Evolutionary conservation across 225 moss, liverwort and hornwort species (phyloP).

Genomic region (Bryoerythrophyllum caledonicum): DNA sequence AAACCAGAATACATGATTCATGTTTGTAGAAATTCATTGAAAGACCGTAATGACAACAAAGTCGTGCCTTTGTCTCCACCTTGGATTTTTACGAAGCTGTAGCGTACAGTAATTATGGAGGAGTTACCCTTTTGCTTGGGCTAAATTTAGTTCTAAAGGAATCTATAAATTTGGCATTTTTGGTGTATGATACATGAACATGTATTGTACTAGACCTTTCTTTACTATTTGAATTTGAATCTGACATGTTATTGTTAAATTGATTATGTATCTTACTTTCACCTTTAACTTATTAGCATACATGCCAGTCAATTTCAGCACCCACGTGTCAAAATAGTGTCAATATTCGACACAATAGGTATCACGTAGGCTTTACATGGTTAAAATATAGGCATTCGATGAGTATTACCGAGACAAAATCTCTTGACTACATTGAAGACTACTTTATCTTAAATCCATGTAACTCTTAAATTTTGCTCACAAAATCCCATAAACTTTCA

Average conservation of each 20-base stretch:
- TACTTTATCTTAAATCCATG: too few relatives aligned
- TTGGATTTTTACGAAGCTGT: background rate
- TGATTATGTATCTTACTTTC: too few relatives aligned
- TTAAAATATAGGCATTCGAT: too few relatives aligned
- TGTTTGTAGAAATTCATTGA: constrained; percentile 9
- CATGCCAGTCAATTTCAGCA: too few relatives aligned
- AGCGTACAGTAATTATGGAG: background rate
- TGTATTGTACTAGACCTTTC: background rate
- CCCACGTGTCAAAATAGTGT: too few relatives aligned
- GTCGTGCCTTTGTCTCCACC: background rate
- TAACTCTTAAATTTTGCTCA: too few relatives aligned
- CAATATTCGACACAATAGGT: too few relatives aligned
- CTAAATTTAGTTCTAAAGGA: background rate
- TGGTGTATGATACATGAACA: background rate
- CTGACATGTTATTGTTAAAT: background rate
- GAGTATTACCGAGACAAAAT: too few relatives aligned
- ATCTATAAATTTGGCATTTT: background rate
- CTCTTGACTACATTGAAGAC: too few relatives aligned
- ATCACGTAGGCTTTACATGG: too few relatives aligned
- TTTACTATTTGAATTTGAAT: background rate
- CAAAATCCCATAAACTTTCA: too few relatives aligned
- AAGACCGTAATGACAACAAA: background rate
- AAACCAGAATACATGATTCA: constrained; percentile 12
- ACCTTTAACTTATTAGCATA: too few relatives aligned
- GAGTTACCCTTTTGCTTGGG: background rate